phyloP scores from a whole-genome alignment of 1,284 basidiomycete species.

The Vanrija pseudolonga region DNA sequence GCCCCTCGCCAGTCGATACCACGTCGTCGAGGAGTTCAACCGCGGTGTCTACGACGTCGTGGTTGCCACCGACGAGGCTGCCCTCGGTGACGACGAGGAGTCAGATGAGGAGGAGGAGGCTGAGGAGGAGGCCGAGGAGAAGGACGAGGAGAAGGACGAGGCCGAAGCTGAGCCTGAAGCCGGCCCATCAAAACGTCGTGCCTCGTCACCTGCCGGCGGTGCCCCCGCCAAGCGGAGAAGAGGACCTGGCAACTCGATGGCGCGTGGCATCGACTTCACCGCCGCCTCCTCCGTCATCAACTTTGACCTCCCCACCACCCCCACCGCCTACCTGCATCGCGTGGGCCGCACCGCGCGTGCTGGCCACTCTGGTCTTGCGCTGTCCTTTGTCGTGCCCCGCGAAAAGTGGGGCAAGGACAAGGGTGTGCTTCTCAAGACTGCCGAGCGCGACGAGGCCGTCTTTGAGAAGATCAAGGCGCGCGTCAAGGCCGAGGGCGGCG shows the following conservation, averaged over 20 bases:
- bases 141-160: slow-evolving; percentile 24
- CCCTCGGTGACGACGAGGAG: slow-evolving; percentile 54
- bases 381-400: slow-evolving; percentile 81
- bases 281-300: slow-evolving; percentile 97
- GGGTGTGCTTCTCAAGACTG: slow-evolving; percentile 56
- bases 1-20: slow-evolving; percentile 93
- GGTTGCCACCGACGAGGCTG: slow-evolving; percentile 90
- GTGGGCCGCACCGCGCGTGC: slow-evolving; percentile 95
- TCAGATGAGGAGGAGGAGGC: slow-evolving; percentile 49
- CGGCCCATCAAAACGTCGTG: slow-evolving; percentile 43
- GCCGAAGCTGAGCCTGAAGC: slow-evolving; percentile 33
- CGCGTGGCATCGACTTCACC: slow-evolving; percentile 94
- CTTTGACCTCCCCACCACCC: slow-evolving; percentile 88
- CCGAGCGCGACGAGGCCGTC: slow-evolving; percentile 69
- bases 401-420: slow-evolving; percentile 71
- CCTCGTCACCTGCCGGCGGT: slow-evolving; percentile 25
- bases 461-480: slow-evolving; percentile 74
- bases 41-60: slow-evolving; percentile 98
- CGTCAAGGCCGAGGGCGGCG: slow-evolving; percentile 63
- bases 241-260: slow-evolving; percentile 87
- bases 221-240: slow-evolving; percentile 32
- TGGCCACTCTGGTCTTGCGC: slow-evolving; percentile 84
- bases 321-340: slow-evolving; percentile 91
- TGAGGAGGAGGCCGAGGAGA: slow-evolving; percentile 50
- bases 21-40: slow-evolving; percentile 98